Base-by-base conservation (phyloP, 179 eudicot species). In the Vitellaria paradoxa region DNA sequence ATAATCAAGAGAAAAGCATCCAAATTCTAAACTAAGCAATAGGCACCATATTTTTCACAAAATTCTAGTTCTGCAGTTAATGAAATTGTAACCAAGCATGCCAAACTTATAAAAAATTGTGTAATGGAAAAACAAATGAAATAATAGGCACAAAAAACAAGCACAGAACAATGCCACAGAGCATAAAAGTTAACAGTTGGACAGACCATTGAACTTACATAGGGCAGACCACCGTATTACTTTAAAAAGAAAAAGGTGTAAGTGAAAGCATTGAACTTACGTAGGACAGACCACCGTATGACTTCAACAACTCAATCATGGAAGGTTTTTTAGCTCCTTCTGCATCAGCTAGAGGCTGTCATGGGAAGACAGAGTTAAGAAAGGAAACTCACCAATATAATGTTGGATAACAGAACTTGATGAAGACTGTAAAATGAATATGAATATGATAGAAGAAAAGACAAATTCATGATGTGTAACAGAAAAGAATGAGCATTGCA, bases 271-370 rank as follows among this genome's bases (percentile, higher is more conserved):
- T 57, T 56, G 66, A 73, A 88, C 99, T 92, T 88, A 96, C 99
- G 85, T 85, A 93, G 74, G 98, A 93, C 56, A 85, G 80, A 75
- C 99, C 99, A 24, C 99, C 99, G 72, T 89, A 82, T 61, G 94
- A 81, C 80, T 88, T 93, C 63, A 96, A 84, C 78, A 96, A 84
- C 87, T 93, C 98, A 64, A 89, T 85, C 94, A 93, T 92, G 72
- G 80, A 75, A 79, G 76, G 80, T 66, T 91, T 92, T 72, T 89
- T 96, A 49, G 97, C 98, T 88, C 99, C 99, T 86, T 93, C 99
- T 15, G 99, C 97, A 88, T 96, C 99, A 81, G 99, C 99, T 84
- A 93, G 84, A 85, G 99, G 99, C 99, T 96, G 96, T 79, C 80
- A 92, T 66, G 52, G 81, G 26, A 80, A 52, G 77, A 52, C 18